phyloP scores from a whole-genome alignment of 805 yeast genomes.

The Tanozyma kutaoensis region DNA sequence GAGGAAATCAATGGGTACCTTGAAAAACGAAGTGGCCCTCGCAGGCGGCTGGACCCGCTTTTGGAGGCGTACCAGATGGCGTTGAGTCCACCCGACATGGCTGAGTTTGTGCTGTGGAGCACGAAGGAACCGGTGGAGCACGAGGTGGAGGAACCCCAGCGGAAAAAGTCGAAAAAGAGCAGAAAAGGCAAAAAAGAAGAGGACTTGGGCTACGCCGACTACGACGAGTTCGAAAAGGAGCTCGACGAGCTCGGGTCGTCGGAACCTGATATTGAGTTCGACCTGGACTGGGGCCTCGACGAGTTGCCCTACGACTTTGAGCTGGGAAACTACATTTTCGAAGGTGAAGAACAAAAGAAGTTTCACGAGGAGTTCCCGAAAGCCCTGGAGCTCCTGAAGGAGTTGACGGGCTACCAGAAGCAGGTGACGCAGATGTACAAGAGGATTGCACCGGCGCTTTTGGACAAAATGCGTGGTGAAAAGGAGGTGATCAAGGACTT shows the following conservation, averaged over 20 bases:
- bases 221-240: slow-evolving; percentile 1
- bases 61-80: slow-evolving; percentile 43
- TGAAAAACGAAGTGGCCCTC: too few species aligned
- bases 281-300: slow-evolving; percentile 31
- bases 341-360: slow-evolving; percentile 15
- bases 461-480: slow-evolving; percentile 2
- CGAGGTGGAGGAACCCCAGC: slow-evolving; percentile 27
- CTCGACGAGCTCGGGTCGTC: slow-evolving; percentile 1
- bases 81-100: slow-evolving; percentile 28
- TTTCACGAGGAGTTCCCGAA: slow-evolving; percentile 13
- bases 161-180: slow-evolving; percentile 2
- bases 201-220: slow-evolving; percentile 3
- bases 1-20: slow-evolving; percentile 30
- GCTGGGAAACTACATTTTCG: slow-evolving; percentile 24
- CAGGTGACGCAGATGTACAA: slow-evolving; percentile 7
- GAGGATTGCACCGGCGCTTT: slow-evolving; percentile 6
- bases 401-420: slow-evolving; percentile 5
- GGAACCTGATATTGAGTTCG: slow-evolving; percentile 2
- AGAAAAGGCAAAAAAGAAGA: slow-evolving; percentile 7
- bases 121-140: slow-evolving; percentile 28
- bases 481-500: slow-evolving; percentile 6
- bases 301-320: slow-evolving; percentile 9
- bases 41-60: slow-evolving; percentile 29
- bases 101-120: slow-evolving; percentile 24
- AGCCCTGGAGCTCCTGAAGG: slow-evolving; percentile 9